phyloP scores from a whole-genome alignment of 495 filamentous ascomycete species.

The Penicillium lagena region DNA sequence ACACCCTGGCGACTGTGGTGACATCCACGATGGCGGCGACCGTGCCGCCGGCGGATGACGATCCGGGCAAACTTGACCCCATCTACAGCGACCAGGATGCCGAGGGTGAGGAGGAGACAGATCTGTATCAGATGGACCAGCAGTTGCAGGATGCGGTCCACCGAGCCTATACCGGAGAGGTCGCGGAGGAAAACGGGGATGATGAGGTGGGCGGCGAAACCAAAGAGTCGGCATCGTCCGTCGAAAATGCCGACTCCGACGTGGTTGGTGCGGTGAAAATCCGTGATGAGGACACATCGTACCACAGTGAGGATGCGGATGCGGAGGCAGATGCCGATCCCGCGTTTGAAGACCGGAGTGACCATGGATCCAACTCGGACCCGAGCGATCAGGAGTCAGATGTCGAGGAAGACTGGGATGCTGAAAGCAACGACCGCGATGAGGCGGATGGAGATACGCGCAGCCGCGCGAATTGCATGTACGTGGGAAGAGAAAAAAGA shows the following conservation, averaged over 20 bases:
- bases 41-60: conserved; percentile 37
- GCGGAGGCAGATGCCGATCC: conserved; percentile 41
- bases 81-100: conserved; percentile 48
- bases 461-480: conserved; percentile 58
- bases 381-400: conserved; percentile 62
- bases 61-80: conserved; percentile 27
- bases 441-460: conserved; percentile 61
- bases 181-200: conserved; percentile 35
- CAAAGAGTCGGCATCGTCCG: neutral
- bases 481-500: conserved; percentile 32
- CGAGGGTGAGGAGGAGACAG: conserved; percentile 45
- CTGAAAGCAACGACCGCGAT: conserved; percentile 54
- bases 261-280: conserved; percentile 73
- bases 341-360: conserved; percentile 31
- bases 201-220: conserved; percentile 27
- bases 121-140: conserved; percentile 42
- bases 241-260: conserved; percentile 43
- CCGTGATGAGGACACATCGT: conserved; percentile 45
- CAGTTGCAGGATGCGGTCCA: conserved; percentile 45
- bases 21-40: conserved; percentile 44
- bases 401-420: conserved; percentile 61
- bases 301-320: conserved; percentile 30
- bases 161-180: conserved; percentile 47
- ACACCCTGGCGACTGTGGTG: conserved; percentile 41
- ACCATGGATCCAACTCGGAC: conserved; percentile 43